Percentiles rank a stretch among this genome's conserved stretches.
phyloP scores from a whole-genome alignment of 495 filamentous ascomycete species.

The Podospora conica region DNA sequence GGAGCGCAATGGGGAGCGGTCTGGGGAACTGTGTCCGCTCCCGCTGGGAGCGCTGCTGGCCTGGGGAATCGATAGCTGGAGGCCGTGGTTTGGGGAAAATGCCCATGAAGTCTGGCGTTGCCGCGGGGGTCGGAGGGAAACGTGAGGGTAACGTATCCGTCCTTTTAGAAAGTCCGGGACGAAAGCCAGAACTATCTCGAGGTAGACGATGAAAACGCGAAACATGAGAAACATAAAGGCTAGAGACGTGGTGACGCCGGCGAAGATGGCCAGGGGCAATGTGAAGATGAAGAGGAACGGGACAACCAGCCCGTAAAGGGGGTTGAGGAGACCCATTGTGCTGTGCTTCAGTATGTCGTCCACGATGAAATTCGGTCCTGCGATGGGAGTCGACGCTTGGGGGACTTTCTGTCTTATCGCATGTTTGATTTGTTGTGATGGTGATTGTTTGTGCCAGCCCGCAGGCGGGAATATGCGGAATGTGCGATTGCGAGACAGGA shows the following conservation, averaged over 20 bases:
- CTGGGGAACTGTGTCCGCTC: constrained; percentile 12
- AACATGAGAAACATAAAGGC: constrained; percentile 60
- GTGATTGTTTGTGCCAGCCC: background rate
- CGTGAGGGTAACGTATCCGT: constrained; percentile 3
- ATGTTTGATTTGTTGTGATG: background rate
- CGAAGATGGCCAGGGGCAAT: constrained; percentile 62
- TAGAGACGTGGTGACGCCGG: constrained; percentile 60
- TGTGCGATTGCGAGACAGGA: background rate
- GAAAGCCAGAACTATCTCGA: constrained; percentile 58
- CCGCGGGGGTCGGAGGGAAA: background rate
- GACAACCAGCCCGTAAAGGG: constrained; percentile 50
- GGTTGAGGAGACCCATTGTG: constrained; percentile 41
- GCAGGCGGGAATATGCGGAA: background rate
- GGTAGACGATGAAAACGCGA: constrained; percentile 60
- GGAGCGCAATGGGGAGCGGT: background rate
- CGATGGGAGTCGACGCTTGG: background rate
- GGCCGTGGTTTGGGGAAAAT: constrained; percentile 1
- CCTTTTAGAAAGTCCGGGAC: constrained; percentile 53
- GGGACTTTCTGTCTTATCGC: background rate
- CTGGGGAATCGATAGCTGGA: background rate
- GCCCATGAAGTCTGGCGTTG: background rate
- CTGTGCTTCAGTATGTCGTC: background rate
- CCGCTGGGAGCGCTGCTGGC: constrained; percentile 1
- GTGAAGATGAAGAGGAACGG: constrained; percentile 60
- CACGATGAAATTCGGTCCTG: background rate